These are phyloP conservation scores for Ganoderma boninense DNA, from an alignment of 1,284 basidiomycete genomes.

Conservation along the genomic window DNA sequence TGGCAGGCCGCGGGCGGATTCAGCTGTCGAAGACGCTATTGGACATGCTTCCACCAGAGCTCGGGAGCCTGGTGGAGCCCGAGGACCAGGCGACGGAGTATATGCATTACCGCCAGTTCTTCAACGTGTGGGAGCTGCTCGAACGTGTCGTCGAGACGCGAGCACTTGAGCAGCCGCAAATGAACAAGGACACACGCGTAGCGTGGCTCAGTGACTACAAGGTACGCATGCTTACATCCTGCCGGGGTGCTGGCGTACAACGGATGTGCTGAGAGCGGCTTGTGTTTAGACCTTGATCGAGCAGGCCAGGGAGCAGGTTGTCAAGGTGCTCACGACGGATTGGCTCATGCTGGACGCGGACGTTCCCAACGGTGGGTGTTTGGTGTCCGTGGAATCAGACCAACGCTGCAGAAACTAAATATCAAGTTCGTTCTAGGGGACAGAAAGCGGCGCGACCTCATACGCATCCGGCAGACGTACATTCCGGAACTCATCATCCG, in stretches of 20 bases:
- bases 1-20: constrained; percentile 75
- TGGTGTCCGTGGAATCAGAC: too few species aligned
- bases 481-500: constrained; percentile 92
- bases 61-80: constrained; percentile 64
- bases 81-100: constrained; percentile 76
- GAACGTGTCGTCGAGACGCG: constrained; percentile 66
- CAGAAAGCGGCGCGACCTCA: constrained; percentile 72
- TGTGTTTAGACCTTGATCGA: constrained; percentile 61
- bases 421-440: constrained; percentile 48
- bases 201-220: constrained; percentile 72
- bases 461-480: constrained; percentile 87
- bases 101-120: constrained; percentile 78
- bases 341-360: constrained; percentile 73
- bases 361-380: constrained; percentile 48
- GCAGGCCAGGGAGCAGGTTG: constrained; percentile 64
- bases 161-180: constrained; percentile 57
- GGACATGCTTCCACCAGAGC: constrained; percentile 69
- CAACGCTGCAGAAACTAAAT: neutral
- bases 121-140: constrained; percentile 72
- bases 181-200: constrained; percentile 64
- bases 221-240: constrained; percentile 43
- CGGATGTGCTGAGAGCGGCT: neutral
- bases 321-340: constrained; percentile 76
- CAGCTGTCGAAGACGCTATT: constrained; percentile 75
- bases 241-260: neutral